Evolutionary conservation across 140 eudicot species (phyloP).

Genomic region (Oenanthe javanica): DNA sequence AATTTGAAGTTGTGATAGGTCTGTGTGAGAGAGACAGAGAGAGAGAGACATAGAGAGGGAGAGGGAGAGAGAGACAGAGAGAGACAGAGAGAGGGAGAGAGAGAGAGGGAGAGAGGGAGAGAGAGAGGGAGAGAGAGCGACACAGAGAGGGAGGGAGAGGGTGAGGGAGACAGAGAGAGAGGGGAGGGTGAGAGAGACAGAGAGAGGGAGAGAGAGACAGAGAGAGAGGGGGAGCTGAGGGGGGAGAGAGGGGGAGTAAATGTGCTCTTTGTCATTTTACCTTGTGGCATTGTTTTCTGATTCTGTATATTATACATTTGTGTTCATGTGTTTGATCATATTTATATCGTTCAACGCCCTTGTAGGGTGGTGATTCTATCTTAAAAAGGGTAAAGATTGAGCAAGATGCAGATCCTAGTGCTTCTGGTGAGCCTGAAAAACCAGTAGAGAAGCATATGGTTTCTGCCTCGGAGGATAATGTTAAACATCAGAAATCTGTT

Average conservation of each 20-base stretch:
- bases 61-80: not conserved
- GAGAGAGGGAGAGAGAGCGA: not conserved
- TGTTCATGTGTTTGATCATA: not conserved
- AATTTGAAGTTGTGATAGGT: not conserved
- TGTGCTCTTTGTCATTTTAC: not conserved
- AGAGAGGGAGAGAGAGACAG: not conserved
- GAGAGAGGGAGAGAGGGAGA: not conserved
- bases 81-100: not conserved
- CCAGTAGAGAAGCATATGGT: conserved; percentile 36
- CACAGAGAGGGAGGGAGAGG: not conserved
- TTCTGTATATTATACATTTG: not conserved
- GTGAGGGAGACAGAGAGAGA: not conserved
- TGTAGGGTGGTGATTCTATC: conserved; percentile 58
- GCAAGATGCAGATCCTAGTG: conserved; percentile 36
- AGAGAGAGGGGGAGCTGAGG: not conserved
- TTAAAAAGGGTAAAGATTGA: conserved; percentile 49
- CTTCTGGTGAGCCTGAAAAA: conserved; percentile 22
- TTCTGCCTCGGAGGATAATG: conserved; percentile 38
- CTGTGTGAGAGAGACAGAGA: not conserved
- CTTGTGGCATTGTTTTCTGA: not conserved
- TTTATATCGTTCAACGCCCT: not conserved
- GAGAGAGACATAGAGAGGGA: not conserved
- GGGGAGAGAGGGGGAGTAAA: not conserved
- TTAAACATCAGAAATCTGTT: conserved; percentile 38
- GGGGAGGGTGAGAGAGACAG: not conserved